Evolutionary conservation across 78 protist genomes (phyloP).

Genomic region (Dictyostelium brefeldianum): DNA sequence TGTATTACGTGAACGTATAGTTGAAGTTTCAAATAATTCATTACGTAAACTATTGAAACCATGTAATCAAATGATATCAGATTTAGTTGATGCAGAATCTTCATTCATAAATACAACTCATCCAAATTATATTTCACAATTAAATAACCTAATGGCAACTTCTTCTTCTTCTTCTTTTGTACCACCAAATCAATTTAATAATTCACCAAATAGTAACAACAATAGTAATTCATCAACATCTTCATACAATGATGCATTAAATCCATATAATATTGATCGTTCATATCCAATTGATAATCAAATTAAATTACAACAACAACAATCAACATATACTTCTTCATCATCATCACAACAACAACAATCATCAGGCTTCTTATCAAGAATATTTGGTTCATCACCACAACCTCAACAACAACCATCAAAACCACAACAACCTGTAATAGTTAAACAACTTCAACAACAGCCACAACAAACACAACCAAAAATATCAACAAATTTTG

Average conservation of each 20-base stretch:
- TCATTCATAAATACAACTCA: constrained; percentile 94
- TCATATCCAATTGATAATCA: constrained; percentile 52
- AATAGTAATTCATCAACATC: not conserved
- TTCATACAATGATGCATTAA: constrained; percentile 15
- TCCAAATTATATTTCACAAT: constrained; percentile 77
- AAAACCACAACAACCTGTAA: constrained; percentile 3
- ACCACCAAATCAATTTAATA: not conserved
- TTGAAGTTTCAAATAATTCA: constrained; percentile 66
- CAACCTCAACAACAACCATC: constrained; percentile 14
- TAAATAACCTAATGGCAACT: not conserved
- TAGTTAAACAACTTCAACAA: not conserved
- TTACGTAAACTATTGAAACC: constrained; percentile 65
- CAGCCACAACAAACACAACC: constrained; percentile 1
- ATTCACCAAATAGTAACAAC: not conserved
- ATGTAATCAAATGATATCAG: constrained; percentile 82
- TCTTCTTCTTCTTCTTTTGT: not conserved
- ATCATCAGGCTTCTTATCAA: constrained; percentile 3
- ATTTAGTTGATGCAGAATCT: constrained; percentile 87
- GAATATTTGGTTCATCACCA: constrained; percentile 18
- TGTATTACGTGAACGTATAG: constrained; percentile 61
- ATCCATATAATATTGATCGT: constrained; percentile 76
- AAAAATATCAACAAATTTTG: not conserved
- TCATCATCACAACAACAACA: constrained; percentile 17
- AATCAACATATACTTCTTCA: not conserved
- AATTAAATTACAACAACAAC: constrained; percentile 25